Conservation (phyloP, 2,329 filamentous ascomycete genomes). For the Diaporthe sp. region DNA sequence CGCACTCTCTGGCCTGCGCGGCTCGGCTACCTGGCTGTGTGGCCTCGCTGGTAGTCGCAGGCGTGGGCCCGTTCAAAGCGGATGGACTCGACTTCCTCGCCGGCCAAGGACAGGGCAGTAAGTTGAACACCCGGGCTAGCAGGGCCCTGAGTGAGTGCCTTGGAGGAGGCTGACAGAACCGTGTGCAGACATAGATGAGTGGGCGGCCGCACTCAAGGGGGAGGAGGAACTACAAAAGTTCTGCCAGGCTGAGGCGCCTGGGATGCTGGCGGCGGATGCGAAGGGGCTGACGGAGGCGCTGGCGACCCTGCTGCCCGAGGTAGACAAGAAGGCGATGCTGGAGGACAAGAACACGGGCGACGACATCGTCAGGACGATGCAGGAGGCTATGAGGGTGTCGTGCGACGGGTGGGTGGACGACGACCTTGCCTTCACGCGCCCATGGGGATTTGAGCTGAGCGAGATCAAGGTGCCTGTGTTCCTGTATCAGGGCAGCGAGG, state of each 20-base stretch:
- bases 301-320: conserved; percentile 32
- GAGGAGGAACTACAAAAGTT: conserved; percentile 29
- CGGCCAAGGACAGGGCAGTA: conserved; percentile 33
- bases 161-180: not conserved
- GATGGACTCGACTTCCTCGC: conserved; percentile 36
- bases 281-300: conserved; percentile 25
- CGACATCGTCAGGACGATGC: conserved; percentile 18
- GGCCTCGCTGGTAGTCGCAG: conserved; percentile 28
- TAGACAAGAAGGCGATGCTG: conserved; percentile 33
- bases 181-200: conserved; percentile 31
- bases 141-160: not conserved
- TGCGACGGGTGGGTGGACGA: conserved; percentile 47
- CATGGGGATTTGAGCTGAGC: conserved; percentile 45
- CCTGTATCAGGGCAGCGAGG: conserved; percentile 45
- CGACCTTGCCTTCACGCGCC: conserved; percentile 43
- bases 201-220: conserved; percentile 19
- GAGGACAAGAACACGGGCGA: conserved; percentile 22
- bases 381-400: conserved; percentile 41
- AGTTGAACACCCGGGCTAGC: not conserved
- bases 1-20: conserved; percentile 37
- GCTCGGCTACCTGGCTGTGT: conserved; percentile 36
- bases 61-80: conserved; percentile 18
- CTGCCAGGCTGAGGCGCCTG: conserved; percentile 19
- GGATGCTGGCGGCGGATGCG: conserved; percentile 20
- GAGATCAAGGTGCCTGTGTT: conserved; percentile 45